Base-by-base conservation (phyloP, 2,329 filamentous ascomycete species). In the Calonectria henricotiae region DNA sequence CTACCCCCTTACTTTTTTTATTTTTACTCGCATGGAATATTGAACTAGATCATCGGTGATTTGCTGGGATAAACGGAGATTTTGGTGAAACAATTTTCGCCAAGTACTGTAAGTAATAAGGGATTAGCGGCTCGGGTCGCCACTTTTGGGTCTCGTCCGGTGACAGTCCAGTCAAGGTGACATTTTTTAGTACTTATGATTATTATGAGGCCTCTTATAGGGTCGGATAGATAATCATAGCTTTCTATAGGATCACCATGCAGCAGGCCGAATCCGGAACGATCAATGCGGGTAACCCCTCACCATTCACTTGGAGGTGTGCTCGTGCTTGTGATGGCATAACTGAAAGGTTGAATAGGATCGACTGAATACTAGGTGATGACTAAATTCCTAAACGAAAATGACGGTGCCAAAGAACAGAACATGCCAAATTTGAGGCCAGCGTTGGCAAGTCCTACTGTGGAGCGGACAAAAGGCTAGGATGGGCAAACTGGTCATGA, bases 241-340 rank as follows among this genome's bases (percentile, higher is more conserved):
- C 11, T 15, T 27, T 58, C n/a, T 58, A 23, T 39, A 23, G 43
- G 43, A 39, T 58, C 32, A 58, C 20, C 49, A 51, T 58, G 51
- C 51, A 58, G 6, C 32, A 25, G 9, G 35, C 51, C 35, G 6
- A 23, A 58, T 58, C 5, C 23, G 35, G 51, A 37, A 25, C n/a
- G 9, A 39, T 37, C 11, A 13, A 58, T 39, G 37, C 35, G 12
- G 23, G 39, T 25, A 55, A 35, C 32, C 51, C 47, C 47, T 51
- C n/a, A 39, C 8, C 13, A 58, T 23, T 11, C 17, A 58, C 15
- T 8, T 5, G 20, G 12, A 25, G 13, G n/a, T 17, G 11, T 5
- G 12, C 20, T 8, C 3, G 27, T 39, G 17, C 23, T 39, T 3
- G 15, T 8, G 2, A 39, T 17, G 12, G 12, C 5, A 3, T 6